These are phyloP conservation scores for Coriolopsis trogii DNA, from an alignment of 1,284 basidiomycete species.

Conservation along the genomic window DNA sequence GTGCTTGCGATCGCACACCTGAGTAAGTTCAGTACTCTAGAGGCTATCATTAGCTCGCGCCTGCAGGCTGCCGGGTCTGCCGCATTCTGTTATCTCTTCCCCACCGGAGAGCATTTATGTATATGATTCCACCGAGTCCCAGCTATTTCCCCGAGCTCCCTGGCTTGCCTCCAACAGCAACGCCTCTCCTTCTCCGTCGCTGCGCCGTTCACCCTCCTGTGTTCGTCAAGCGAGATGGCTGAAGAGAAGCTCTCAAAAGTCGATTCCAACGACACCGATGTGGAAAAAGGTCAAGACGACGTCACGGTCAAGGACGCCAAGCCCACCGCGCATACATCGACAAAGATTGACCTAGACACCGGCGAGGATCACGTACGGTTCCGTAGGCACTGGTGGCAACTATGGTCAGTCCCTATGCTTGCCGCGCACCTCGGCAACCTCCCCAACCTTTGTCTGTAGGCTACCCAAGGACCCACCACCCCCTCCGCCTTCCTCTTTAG, in stretches of 20 bases:
- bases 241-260: slow-evolving; percentile 15
- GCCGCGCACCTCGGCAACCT: background rate
- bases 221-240: slow-evolving; percentile 3
- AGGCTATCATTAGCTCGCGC: background rate
- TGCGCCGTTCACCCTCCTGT: no score
- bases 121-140: background rate
- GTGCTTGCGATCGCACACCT: no score
- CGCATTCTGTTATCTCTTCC: background rate
- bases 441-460: slow-evolving; percentile 38
- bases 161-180: no score
- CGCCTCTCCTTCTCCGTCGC: no score
- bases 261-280: slow-evolving; percentile 18
- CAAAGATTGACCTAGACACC: slow-evolving; percentile 46
- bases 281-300: slow-evolving; percentile 13
- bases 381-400: slow-evolving; percentile 53
- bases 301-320: slow-evolving; percentile 1
- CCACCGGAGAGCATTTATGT: background rate
- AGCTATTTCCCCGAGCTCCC: no score
- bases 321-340: slow-evolving; percentile 10
- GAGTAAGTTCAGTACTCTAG: background rate
- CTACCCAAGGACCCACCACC: slow-evolving; percentile 61
- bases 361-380: slow-evolving; percentile 48
- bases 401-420: slow-evolving; percentile 34
- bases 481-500: slow-evolving; percentile 57
- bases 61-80: background rate